phyloP scores from a whole-genome alignment of 257 asterid species.

The Prunella vulgaris region DNA sequence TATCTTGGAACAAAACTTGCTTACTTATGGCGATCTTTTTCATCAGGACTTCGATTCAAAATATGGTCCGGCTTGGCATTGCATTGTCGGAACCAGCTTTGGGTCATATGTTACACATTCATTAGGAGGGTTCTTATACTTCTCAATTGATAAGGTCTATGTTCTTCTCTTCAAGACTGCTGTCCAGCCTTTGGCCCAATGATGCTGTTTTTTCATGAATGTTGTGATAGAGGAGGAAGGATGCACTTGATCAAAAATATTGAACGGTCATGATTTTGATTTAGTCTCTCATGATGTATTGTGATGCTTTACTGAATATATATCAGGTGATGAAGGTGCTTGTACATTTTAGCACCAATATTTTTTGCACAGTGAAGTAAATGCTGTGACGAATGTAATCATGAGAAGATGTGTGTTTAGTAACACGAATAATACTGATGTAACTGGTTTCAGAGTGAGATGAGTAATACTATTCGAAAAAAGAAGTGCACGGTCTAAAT shows the following conservation, averaged over 20 bases:
- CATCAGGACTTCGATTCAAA: conserved; percentile 70
- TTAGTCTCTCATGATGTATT: background rate
- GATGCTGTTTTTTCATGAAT: conserved; percentile 14
- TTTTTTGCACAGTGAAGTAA: background rate
- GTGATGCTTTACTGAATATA: background rate
- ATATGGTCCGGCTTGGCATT: conserved; percentile 94
- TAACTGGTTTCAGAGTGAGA: too few species aligned
- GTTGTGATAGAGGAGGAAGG: background rate
- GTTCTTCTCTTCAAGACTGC: conserved; percentile 85
- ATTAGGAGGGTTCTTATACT: conserved; percentile 76
- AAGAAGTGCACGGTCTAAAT: too few species aligned
- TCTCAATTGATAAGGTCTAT: conserved; percentile 76
- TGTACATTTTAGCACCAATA: background rate
- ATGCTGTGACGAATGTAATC: background rate
- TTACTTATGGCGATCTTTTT: background rate
- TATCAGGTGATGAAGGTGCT: conserved; percentile 2
- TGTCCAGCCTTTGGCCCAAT: conserved; percentile 59
- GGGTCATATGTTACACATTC: conserved; percentile 92
- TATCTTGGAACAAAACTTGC: too few species aligned
- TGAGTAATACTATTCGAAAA: too few species aligned
- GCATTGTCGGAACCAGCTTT: conserved; percentile 80
- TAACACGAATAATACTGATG: too few species aligned
- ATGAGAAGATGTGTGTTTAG: background rate
- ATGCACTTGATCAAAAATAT: background rate
- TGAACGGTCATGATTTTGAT: background rate